Conservation (phyloP, 352 stramenopile genomes). For the Aphanomyces invadans region DNA sequence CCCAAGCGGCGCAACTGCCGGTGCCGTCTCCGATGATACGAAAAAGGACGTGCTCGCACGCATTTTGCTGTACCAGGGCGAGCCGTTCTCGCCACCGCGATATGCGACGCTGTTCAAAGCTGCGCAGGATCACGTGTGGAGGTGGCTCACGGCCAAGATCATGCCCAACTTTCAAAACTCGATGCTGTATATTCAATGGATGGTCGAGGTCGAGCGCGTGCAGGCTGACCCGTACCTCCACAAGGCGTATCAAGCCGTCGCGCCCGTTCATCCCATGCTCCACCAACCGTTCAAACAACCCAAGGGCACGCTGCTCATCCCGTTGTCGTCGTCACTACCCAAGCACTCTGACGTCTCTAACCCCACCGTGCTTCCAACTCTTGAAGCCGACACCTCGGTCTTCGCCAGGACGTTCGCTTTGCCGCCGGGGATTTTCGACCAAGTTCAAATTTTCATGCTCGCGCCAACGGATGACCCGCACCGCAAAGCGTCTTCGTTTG, state of each 20-base stretch:
- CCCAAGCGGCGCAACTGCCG: conserved; percentile 25
- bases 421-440: too few relatives aligned
- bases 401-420: not conserved
- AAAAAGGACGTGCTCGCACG: conserved; percentile 52
- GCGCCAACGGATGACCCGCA: too few relatives aligned
- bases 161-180: conserved; percentile 56
- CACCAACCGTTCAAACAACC: conserved; percentile 19
- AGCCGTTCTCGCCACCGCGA: conserved; percentile 60
- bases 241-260: conserved; percentile 13
- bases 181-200: conserved; percentile 50
- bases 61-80: conserved; percentile 62
- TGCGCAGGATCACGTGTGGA: conserved; percentile 60
- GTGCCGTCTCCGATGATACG: conserved; percentile 39
- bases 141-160: conserved; percentile 56
- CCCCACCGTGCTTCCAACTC: not conserved
- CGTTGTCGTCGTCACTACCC: not conserved
- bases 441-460: too few relatives aligned
- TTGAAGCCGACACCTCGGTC: not conserved
- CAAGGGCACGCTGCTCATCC: not conserved
- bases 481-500: too few relatives aligned
- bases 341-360: not conserved
- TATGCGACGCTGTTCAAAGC: conserved; percentile 64
- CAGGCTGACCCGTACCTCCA: conserved; percentile 35
- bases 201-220: conserved; percentile 65
- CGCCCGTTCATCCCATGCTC: conserved; percentile 25